Evolutionary conservation across 495 filamentous ascomycete species (phyloP).

Genomic region (Filosporella fistucella): DNA sequence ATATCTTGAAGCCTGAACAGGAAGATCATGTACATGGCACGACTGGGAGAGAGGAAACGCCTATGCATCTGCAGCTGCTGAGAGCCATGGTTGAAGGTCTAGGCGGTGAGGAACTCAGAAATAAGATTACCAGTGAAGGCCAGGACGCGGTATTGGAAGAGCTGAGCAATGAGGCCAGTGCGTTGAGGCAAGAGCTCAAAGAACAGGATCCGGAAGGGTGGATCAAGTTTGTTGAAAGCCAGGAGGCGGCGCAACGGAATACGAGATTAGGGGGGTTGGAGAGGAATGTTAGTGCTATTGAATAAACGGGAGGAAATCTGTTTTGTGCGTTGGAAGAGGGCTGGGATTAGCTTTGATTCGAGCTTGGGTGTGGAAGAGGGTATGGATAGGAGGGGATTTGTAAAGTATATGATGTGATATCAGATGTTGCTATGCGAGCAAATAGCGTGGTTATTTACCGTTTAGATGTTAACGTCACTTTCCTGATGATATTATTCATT

Average conservation of each 20-base stretch:
- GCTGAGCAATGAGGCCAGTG: constrained; percentile 43
- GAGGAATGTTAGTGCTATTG: constrained; percentile 18
- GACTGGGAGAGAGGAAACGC: constrained; percentile 41
- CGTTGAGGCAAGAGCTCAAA: constrained; percentile 42
- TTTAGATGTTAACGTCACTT: too few relatives aligned
- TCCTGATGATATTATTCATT: too few relatives aligned
- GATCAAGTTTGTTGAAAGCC: constrained; percentile 60
- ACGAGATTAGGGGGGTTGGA: constrained; percentile 8
- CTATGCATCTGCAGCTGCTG: constrained; percentile 53
- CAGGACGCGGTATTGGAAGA: constrained; percentile 56
- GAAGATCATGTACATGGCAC: constrained; percentile 37
- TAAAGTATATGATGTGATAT: too few relatives aligned
- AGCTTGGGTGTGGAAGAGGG: too few relatives aligned
- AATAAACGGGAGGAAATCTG: constrained; percentile 8
- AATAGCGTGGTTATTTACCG: too few relatives aligned
- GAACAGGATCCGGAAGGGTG: constrained; percentile 57
- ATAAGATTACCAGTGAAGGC: constrained; percentile 49
- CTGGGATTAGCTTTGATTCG: too few relatives aligned
- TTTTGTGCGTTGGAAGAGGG: neutral
- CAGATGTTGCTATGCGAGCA: too few relatives aligned
- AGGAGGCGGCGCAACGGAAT: constrained; percentile 62
- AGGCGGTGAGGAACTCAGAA: constrained; percentile 53
- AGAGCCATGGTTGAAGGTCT: constrained; percentile 60
- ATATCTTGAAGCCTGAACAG: constrained; percentile 48
- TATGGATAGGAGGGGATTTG: too few relatives aligned